Evolutionary conservation across 345 rosid genomes (phyloP).

Genomic region (Carallia pectinifolia): DNA sequence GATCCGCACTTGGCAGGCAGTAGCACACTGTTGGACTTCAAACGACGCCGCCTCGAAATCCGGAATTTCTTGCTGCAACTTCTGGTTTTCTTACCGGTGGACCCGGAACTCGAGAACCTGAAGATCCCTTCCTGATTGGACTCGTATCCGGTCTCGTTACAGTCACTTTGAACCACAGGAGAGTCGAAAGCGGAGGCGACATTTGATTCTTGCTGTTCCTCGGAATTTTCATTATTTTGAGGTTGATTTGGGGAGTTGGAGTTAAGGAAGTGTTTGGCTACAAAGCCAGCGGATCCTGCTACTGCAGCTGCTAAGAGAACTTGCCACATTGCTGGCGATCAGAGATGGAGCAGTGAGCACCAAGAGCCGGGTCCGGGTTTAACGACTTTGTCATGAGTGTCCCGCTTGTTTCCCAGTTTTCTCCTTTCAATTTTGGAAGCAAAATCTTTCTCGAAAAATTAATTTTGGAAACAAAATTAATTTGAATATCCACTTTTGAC

Average conservation of each 20-base stretch:
- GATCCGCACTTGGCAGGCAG: constrained; percentile 41
- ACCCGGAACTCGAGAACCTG: constrained; percentile 68
- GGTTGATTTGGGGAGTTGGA: constrained; percentile 3
- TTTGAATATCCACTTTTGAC: too few species aligned
- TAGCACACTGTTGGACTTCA: constrained; percentile 37
- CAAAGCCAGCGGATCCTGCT: constrained; percentile 68
- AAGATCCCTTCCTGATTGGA: constrained; percentile 46
- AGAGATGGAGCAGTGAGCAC: neutral
- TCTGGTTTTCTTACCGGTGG: constrained; percentile 26
- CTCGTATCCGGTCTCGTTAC: constrained; percentile 29
- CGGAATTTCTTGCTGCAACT: constrained; percentile 27
- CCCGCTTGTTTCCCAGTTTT: constrained; percentile 18
- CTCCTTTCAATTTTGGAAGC: neutral
- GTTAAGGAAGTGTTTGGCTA: constrained; percentile 50
- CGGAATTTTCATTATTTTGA: neutral
- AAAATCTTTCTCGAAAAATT: too few species aligned
- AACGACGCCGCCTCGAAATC: constrained; percentile 26
- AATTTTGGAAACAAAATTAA: neutral
- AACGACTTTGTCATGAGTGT: neutral
- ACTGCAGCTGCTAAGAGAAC: constrained; percentile 64
- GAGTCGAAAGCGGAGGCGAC: constrained; percentile 13
- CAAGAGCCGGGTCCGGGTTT: too few species aligned
- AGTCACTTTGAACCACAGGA: constrained; percentile 17
- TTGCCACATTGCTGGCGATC: constrained; percentile 60
- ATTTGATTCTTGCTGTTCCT: constrained; percentile 6